Evolutionary conservation across 306 rosid genomes (phyloP).

Genomic region (Sesbania bispinosa): DNA sequence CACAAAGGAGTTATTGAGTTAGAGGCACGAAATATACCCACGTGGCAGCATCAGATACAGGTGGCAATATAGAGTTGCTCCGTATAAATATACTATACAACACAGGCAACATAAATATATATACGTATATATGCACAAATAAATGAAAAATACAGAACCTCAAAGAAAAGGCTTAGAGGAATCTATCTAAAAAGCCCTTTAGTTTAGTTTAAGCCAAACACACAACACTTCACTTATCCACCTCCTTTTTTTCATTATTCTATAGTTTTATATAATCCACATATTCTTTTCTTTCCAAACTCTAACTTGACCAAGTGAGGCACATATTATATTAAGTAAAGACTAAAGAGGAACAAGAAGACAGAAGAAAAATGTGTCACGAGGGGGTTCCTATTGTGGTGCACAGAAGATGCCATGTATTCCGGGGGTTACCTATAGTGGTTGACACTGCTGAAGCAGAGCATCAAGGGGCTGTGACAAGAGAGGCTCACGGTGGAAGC

Average conservation of each 20-base stretch:
- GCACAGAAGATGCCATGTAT: slow-evolving; percentile 23
- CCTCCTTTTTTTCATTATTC: slow-evolving; percentile 3
- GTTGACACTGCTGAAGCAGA: background rate
- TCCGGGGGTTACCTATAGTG: slow-evolving; percentile 12
- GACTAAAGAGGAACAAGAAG: background rate
- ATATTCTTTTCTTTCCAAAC: slow-evolving; percentile 33
- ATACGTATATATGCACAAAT: too few relatives aligned
- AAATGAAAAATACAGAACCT: background rate
- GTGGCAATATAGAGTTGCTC: background rate
- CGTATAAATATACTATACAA: too few relatives aligned
- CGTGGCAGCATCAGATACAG: slow-evolving; percentile 2
- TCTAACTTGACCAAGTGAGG: background rate
- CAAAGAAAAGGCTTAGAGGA: background rate
- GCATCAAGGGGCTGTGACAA: slow-evolving; percentile 6
- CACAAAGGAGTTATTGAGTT: background rate
- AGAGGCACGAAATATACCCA: background rate
- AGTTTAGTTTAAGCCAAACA: slow-evolving; percentile 1
- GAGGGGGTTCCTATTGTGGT: slow-evolving; percentile 18
- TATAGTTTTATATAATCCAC: background rate
- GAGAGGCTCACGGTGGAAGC: slow-evolving; percentile 4
- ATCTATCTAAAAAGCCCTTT: background rate
- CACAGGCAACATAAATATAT: too few relatives aligned
- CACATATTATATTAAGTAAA: background rate
- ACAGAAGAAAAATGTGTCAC: slow-evolving; percentile 38
- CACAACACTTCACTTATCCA: slow-evolving; percentile 19